phyloP scores from a whole-genome alignment of 768 basidiomycete genomes.

The Tubosaeta sp. region DNA sequence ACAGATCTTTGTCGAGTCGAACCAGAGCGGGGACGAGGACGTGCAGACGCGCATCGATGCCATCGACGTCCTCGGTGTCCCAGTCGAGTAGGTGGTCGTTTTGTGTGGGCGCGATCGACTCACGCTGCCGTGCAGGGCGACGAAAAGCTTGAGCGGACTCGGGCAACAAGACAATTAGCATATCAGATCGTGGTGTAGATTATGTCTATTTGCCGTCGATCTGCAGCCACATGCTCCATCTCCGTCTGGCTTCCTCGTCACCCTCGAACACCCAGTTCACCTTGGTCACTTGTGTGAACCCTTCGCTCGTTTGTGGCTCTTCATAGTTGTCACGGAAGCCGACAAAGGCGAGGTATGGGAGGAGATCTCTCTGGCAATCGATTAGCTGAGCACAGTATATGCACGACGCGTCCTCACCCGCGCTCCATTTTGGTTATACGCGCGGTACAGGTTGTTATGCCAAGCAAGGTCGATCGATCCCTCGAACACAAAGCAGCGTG shows the following conservation, averaged over 20 bases:
- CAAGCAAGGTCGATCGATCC: slow-evolving; percentile 78
- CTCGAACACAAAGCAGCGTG: slow-evolving; percentile 72
- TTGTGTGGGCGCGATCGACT: background rate
- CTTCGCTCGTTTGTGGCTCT: slow-evolving; percentile 63
- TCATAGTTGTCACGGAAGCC: slow-evolving; percentile 60
- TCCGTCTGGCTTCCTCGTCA: slow-evolving; percentile 57
- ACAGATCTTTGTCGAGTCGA: slow-evolving; percentile 67
- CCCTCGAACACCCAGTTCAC: slow-evolving; percentile 84
- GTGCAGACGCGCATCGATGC: slow-evolving; percentile 55
- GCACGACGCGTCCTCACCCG: slow-evolving; percentile 5
- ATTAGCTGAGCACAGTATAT: slow-evolving; percentile 1
- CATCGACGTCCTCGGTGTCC: slow-evolving; percentile 59
- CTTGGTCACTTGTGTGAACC: slow-evolving; percentile 68
- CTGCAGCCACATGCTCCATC: slow-evolving; percentile 87
- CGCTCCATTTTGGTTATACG: slow-evolving; percentile 43
- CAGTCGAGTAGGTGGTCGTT: slow-evolving; percentile 46
- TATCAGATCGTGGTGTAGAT: background rate
- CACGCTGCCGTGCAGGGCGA: slow-evolving; percentile 24
- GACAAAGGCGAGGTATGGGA: slow-evolving; percentile 59
- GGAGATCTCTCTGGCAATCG: slow-evolving; percentile 44
- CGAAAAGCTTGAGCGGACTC: slow-evolving; percentile 38
- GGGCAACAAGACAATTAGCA: slow-evolving; percentile 27
- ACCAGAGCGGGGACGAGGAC: slow-evolving; percentile 58
- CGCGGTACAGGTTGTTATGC: slow-evolving; percentile 92
- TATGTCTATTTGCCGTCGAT: slow-evolving; percentile 62